Evolutionary conservation across 768 basidiomycete genomes (phyloP).

Genomic region (Porphyrellus cyaneotinctus): DNA sequence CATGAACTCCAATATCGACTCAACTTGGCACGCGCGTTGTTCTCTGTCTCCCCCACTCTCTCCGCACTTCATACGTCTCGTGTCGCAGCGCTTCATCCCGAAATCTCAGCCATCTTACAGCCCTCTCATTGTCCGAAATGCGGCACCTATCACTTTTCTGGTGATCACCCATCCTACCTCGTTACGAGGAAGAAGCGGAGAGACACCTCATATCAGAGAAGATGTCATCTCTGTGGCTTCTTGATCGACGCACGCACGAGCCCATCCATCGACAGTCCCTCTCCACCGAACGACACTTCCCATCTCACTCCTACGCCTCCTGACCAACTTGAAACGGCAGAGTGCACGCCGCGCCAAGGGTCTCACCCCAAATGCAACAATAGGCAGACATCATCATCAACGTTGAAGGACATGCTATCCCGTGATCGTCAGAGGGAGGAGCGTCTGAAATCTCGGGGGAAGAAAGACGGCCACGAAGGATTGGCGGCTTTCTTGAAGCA

Average conservation of each 20-base stretch:
- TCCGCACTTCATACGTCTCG: conserved; percentile 59
- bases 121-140: conserved; percentile 48
- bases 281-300: neutral
- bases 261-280: neutral
- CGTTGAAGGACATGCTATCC: conserved; percentile 60
- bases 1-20: conserved; percentile 37
- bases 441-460: conserved; percentile 20
- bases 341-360: conserved; percentile 20
- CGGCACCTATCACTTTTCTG: conserved; percentile 45
- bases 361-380: conserved; percentile 37
- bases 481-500: conserved; percentile 48
- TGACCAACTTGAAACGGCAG: neutral
- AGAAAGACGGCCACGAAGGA: conserved; percentile 31
- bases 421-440: conserved; percentile 50
- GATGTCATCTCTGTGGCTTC: conserved; percentile 22
- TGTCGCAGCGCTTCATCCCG: conserved; percentile 29
- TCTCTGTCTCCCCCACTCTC: conserved; percentile 50
- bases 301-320: neutral
- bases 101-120: conserved; percentile 18
- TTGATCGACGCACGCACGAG: neutral
- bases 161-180: conserved; percentile 36
- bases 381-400: conserved; percentile 41
- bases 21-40: conserved; percentile 46
- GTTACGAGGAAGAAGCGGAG: conserved; percentile 22
- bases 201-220: conserved; percentile 8